Evolutionary conservation across 108 stramenopile species (phyloP).

Genomic region (Cyclostephanos invisitatus): DNA sequence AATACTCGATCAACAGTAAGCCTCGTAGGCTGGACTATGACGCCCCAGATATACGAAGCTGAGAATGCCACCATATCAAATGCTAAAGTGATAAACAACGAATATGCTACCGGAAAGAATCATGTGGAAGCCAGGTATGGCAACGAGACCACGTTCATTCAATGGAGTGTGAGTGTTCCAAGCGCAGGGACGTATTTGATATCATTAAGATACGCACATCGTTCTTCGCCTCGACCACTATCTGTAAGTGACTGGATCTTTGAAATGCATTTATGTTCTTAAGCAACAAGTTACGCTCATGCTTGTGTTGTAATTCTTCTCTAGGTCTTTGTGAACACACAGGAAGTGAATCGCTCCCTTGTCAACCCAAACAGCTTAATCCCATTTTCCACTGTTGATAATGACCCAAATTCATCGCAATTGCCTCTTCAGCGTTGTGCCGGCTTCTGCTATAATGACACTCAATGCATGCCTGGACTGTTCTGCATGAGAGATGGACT

Average conservation of each 20-base stretch:
- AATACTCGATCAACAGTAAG: slow-evolving; percentile 51
- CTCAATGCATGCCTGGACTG: slow-evolving; percentile 32
- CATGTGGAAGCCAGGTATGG: slow-evolving; percentile 22
- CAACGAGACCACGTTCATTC: slow-evolving; percentile 16
- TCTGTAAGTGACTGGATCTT: slow-evolving; percentile 2
- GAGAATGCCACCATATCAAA: slow-evolving; percentile 33
- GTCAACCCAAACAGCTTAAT: slow-evolving; percentile 17
- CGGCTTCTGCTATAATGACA: slow-evolving; percentile 39
- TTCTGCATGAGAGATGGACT: slow-evolving; percentile 17
- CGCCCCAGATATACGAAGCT: slow-evolving; percentile 36
- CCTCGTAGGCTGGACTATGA: slow-evolving; percentile 35
- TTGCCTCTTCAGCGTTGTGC: slow-evolving; percentile 34
- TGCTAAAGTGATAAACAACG: slow-evolving; percentile 14
- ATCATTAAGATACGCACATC: slow-evolving; percentile 35
- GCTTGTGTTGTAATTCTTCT: not conserved
- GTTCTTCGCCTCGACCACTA: slow-evolving; percentile 25
- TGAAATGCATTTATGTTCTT: not conserved
- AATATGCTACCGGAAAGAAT: slow-evolving; percentile 15
- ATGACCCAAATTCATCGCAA: not conserved
- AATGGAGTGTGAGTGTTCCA: slow-evolving; percentile 39
- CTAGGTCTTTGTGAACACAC: slow-evolving; percentile 11
- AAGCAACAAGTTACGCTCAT: not conserved
- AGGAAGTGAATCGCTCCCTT: not conserved
- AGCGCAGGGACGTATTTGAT: slow-evolving; percentile 21
- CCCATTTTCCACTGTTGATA: not conserved